Evolutionary conservation across 2,329 filamentous ascomycete species (phyloP).

Genomic region (Sodiomyces alkalinus): DNA sequence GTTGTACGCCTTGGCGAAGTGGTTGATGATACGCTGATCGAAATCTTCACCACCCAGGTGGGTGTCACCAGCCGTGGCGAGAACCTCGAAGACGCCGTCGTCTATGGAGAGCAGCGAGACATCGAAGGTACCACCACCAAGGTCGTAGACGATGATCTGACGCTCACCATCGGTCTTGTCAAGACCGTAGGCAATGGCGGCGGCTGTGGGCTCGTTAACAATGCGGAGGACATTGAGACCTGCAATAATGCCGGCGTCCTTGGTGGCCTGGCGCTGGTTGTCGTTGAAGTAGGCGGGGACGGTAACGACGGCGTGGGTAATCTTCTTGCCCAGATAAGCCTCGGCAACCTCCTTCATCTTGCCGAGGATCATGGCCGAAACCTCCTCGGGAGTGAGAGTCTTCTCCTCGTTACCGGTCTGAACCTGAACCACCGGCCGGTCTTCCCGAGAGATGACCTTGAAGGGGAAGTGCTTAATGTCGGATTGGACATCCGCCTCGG

Average conservation of each 20-base stretch:
- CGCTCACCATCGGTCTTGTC: slow-evolving; percentile 74
- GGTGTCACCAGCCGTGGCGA: slow-evolving; percentile 91
- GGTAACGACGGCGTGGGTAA: slow-evolving; percentile 80
- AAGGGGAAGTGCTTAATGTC: slow-evolving; percentile 99
- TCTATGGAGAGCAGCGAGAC: slow-evolving; percentile 86
- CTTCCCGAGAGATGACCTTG: slow-evolving; percentile 79
- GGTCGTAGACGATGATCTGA: slow-evolving; percentile 86
- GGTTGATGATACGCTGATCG: slow-evolving; percentile 91
- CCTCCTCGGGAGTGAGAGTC: slow-evolving; percentile 66
- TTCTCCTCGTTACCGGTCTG: slow-evolving; percentile 49
- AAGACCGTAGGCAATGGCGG: slow-evolving; percentile 86
- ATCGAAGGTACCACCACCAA: slow-evolving; percentile 90
- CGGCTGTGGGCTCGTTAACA: slow-evolving; percentile 91
- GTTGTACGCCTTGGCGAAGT: slow-evolving; percentile 96
- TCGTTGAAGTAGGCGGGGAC: slow-evolving; percentile 98
- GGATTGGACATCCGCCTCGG: slow-evolving; percentile 73
- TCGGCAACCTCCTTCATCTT: slow-evolving; percentile 80
- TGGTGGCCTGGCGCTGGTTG: slow-evolving; percentile 91
- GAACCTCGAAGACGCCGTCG: slow-evolving; percentile 83
- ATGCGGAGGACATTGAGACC: slow-evolving; percentile 92
- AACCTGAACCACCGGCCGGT: slow-evolving; percentile 75
- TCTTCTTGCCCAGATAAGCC: slow-evolving; percentile 65
- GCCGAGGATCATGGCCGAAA: slow-evolving; percentile 67
- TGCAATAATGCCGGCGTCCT: slow-evolving; percentile 84
- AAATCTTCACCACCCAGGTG: slow-evolving; percentile 98